Percentiles rank a stretch among this genome's conserved stretches.
Evolutionary conservation across 179 eudicot species (phyloP).

Genomic region (Corrigiola litoralis): DNA sequence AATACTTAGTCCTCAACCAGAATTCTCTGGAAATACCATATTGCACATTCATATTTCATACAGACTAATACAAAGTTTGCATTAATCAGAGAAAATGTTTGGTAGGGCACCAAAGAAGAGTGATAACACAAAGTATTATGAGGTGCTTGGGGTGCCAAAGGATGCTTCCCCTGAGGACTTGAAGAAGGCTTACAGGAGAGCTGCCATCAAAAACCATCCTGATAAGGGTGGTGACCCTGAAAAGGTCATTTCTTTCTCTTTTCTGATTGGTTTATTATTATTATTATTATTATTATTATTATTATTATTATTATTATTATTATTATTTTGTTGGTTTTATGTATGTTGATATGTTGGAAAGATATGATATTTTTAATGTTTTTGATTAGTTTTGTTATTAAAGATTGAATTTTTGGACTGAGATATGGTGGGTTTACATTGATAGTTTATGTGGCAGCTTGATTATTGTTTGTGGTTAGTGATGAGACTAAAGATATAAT

Average conservation of each 20-base stretch:
- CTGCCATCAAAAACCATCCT: slow-evolving; percentile 48
- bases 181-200: slow-evolving; percentile 43
- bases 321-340: not conserved
- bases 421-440: too few species aligned
- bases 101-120: slow-evolving; percentile 47
- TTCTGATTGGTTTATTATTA: not conserved
- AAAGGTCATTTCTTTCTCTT: slow-evolving; percentile 17
- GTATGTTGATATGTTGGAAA: not conserved
- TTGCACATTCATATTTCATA: too few species aligned
- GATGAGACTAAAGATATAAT: too few species aligned
- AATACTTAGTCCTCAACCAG: not conserved
- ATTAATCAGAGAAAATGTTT: slow-evolving; percentile 32
- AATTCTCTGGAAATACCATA: too few species aligned
- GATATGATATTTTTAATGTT: too few species aligned
- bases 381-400: too few species aligned
- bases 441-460: too few species aligned
- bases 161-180: slow-evolving; percentile 37
- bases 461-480: too few species aligned
- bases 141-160: slow-evolving; percentile 33
- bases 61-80: too few species aligned
- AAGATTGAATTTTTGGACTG: too few species aligned
- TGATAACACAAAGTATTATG: slow-evolving; percentile 39
- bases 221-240: slow-evolving; percentile 51
- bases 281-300: too few species aligned
- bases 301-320: too few species aligned